Evolutionary conservation across 1,139 yeast genomes (phyloP), one percentile per base, ranked within the genome.

Genomic region (Blastobotrys aristatus): DNA sequence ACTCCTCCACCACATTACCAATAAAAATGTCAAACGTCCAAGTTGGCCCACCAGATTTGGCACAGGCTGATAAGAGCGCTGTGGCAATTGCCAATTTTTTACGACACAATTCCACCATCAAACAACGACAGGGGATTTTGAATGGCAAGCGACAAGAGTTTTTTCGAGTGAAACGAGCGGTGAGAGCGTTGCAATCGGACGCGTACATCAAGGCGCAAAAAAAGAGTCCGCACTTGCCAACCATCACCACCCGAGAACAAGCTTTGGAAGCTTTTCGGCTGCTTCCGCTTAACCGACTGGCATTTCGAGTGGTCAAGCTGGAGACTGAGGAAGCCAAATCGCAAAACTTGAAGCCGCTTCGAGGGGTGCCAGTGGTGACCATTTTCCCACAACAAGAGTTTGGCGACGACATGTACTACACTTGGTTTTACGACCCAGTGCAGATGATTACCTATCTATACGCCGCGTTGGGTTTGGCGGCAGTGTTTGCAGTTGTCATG

Each of bases 401-500:
- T 56, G 75, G 72, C 39, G 84, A 86, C n/a, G 85, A 90, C 63
- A 82, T 81, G 57, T 90, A 92, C 68, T 87, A 77, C 62, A 81
- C 83, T 42, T 92, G 98, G 98, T 74, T 80, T 50, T 89, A 82
- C 68, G 79, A 77, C 53, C 88, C 90, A 50, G 88, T 89, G 44
- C 85, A 85, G 54, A 77, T 87, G 44, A 70, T 68, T 68, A 88
- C 73, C 57, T 79, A 65, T 59, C 53, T 77, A 57, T 79, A 85
- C 66, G 79, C 95, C 52, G 67, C 74, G 48, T 66, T 88, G 66
- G 76, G 85, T 33, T 70, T 90, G 36, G 74, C 72, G 11, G 89
- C 76, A 20, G 80, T 89, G 10, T 82, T 92, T 58, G 77, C 87
- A 1, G 69, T 89, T 39, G 87, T 92, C 32, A 75, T 92, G 61